Conservation (phyloP, 192 early-diverging fungal species). For the Phlyctochytrium bullatum region DNA sequence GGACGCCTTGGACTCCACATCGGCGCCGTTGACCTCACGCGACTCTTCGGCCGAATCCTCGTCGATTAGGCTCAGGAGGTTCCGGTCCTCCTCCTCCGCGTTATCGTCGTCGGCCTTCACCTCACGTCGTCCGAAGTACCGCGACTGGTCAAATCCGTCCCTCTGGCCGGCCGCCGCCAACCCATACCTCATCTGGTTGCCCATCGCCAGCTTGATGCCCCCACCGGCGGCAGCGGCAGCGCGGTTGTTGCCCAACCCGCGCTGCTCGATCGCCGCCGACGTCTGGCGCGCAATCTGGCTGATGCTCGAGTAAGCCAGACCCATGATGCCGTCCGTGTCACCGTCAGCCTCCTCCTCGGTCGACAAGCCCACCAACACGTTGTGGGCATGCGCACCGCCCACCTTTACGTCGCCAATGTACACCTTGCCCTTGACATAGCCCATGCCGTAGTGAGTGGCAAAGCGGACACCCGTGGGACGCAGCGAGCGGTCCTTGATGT, state of each 20-base stretch:
- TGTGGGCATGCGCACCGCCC: constrained; percentile 13
- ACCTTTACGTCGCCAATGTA: constrained; percentile 26
- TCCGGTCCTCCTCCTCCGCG: no score
- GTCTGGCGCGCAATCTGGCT: constrained; percentile 8
- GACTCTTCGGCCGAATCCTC: not conserved
- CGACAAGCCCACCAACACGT: constrained; percentile 13
- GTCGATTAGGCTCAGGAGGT: not conserved
- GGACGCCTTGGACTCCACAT: not conserved
- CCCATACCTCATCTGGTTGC: not conserved
- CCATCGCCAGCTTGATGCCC: not conserved
- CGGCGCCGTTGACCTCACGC: not conserved
- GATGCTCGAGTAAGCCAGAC: constrained; percentile 12
- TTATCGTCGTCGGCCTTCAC: no score
- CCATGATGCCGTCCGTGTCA: constrained; percentile 10
- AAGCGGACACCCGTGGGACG: not conserved
- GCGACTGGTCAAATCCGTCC: not conserved
- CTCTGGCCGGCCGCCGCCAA: not conserved
- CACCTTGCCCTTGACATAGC: constrained; percentile 22
- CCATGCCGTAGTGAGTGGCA: constrained; percentile 25
- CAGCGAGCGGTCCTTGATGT: not conserved
- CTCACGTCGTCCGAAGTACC: not conserved
- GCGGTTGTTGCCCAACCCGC: not conserved
- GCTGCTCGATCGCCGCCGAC: not conserved
- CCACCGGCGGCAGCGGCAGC: not conserved
- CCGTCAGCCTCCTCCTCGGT: constrained; percentile 10